Percentiles rank a stretch among this genome's conserved stretches.
Conservation (phyloP, 805 yeast species). For the Candida boleticola region DNA sequence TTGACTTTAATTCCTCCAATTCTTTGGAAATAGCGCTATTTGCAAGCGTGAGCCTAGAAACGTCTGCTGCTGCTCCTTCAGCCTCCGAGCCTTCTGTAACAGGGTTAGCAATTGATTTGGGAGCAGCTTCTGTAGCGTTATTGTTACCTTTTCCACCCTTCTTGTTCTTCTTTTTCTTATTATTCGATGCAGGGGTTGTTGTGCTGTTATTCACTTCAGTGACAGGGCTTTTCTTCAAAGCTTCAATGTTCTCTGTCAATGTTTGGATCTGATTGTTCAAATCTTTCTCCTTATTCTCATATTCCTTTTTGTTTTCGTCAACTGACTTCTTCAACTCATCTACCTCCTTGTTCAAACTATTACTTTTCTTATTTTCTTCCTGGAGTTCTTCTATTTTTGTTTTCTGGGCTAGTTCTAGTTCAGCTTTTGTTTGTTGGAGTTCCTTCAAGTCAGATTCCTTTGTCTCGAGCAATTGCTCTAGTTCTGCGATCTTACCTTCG, state of each 20-base stretch:
- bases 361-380: constrained; percentile 10
- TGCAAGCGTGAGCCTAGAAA: no score
- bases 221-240: constrained; percentile 7
- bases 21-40: no score
- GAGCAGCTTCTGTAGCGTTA: neutral
- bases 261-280: neutral
- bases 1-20: constrained; percentile 12
- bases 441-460: constrained; percentile 1
- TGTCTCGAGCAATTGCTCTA: constrained; percentile 3
- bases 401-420: neutral
- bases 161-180: constrained; percentile 14
- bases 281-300: neutral
- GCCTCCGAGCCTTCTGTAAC: constrained; percentile 2
- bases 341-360: constrained; percentile 14
- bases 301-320: constrained; percentile 15
- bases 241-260: constrained; percentile 6
- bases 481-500: neutral
- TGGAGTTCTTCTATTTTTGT: constrained; percentile 1
- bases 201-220: neutral
- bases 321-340: constrained; percentile 9
- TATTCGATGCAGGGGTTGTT: constrained; percentile 2
- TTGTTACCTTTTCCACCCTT: constrained; percentile 10
- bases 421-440: neutral
- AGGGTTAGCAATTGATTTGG: neutral
- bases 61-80: no score